Base-by-base conservation (phyloP, 108 stramenopile genomes). In the Skeletonema tropicum region DNA sequence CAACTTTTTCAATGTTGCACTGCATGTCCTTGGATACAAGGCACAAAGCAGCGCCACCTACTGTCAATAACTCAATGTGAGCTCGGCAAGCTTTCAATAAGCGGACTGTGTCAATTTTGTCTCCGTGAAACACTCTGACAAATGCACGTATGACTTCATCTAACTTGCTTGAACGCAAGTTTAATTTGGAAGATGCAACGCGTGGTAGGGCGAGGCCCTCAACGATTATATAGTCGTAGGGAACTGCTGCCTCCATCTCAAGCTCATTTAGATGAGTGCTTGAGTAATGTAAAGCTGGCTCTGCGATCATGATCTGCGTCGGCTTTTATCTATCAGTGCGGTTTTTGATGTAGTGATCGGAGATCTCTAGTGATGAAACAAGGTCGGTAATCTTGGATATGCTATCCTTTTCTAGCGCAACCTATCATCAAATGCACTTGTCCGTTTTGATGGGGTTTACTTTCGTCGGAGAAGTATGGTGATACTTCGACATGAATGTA, bases 21-120 rank as follows among this genome's bases (percentile, higher is more conserved):
- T 62, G 60, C 69, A 86, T 45, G 36, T 86, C 85, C 17, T 73
- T 70, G 19, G 79, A 75, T n/a, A 66, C 83, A 35, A 73, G 71
- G 21, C 71, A 73, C 25, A 62, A 21, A 10, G 59, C 59, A 48
- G 79, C 63, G 13, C 85, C 85, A 13, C 80, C 68, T 49, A 39
- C 39, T 60, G 65, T 57, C 58, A 80, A 75, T 13, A 69, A 48
- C 38, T 57, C 59, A 31, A 66, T 68, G n/a, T 83, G 64, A 3
- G 74, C 42, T 46, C 71, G 65, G 33, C 69, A 70, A 19, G 85
- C 85, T 23, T 59, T 26, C 7, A 86, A 65, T 5, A 86, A 68
- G 15, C 58, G 48, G 9, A 45, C 63, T 12, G 77, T 70, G 61
- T 83, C 73, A 63, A 86, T 75, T 23, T 85, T 77, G 13, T 57